Evolutionary conservation across 176 grass and related monocot genomes (phyloP).

Genomic region (Hordeum marinum): DNA sequence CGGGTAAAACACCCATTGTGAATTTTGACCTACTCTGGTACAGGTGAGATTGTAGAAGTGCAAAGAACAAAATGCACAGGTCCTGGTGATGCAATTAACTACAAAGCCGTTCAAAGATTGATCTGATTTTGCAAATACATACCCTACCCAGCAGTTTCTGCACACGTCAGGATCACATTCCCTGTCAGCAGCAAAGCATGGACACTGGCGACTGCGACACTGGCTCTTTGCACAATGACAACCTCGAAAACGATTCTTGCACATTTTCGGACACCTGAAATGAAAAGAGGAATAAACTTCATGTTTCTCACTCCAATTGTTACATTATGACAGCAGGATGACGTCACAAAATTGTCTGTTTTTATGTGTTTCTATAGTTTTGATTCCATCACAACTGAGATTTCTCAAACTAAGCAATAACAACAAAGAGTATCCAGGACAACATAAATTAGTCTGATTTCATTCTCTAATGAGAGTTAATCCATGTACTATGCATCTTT

Average conservation of each 20-base stretch:
- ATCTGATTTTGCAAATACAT: conserved; percentile 31
- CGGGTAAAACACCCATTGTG: background rate
- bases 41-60: background rate
- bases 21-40: background rate
- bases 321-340: conserved; percentile 6
- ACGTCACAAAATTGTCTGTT: background rate
- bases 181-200: conserved; percentile 97
- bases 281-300: conserved; percentile 33
- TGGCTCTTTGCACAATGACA: conserved; percentile 98
- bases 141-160: conserved; percentile 98
- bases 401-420: conserved; percentile 6
- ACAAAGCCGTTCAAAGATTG: background rate
- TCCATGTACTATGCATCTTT: background rate
- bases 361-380: background rate
- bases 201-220: conserved; percentile 95
- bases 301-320: background rate
- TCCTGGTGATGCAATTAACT: background rate
- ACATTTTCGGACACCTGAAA: conserved; percentile 88
- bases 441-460: background rate
- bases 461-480: background rate
- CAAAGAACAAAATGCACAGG: conserved; percentile 14
- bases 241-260: conserved; percentile 94
- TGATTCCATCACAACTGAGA: background rate
- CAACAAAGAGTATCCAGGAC: background rate
- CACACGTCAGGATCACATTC: conserved; percentile 98